phyloP scores from a whole-genome alignment of 2,329 filamentous ascomycete genomes.

The Ophiostoma novo-ulmi region DNA sequence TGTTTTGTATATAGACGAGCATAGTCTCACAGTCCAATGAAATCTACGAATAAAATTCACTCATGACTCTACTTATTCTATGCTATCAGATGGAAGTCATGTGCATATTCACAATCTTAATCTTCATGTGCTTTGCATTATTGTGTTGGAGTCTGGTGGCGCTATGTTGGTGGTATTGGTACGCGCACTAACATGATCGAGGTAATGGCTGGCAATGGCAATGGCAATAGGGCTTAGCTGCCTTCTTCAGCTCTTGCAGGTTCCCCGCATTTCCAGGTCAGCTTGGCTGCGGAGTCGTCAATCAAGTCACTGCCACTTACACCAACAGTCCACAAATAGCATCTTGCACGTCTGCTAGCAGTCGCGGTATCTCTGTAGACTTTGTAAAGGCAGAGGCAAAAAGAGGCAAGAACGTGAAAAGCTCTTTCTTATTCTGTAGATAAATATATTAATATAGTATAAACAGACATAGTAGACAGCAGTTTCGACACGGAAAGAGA shows the following conservation, averaged over 20 bases:
- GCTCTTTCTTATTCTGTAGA: neutral
- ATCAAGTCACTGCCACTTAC: too few relatives aligned
- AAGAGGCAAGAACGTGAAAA: neutral
- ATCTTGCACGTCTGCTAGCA: neutral
- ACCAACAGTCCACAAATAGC: too few relatives aligned
- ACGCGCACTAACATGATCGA: neutral
- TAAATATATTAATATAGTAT: too few relatives aligned
- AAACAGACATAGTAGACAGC: too few relatives aligned
- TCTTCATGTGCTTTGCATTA: too few relatives aligned
- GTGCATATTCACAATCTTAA: too few relatives aligned
- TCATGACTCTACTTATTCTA: too few relatives aligned
- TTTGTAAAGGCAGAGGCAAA: neutral
- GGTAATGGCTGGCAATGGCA: neutral
- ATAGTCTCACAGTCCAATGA: slow-evolving; percentile 7
- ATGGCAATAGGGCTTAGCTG: neutral
- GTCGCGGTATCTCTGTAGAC: neutral
- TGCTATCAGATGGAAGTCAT: too few relatives aligned
- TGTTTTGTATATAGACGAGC: neutral
- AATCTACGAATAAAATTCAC: neutral
- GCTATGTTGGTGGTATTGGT: neutral
- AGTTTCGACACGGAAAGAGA: too few relatives aligned
- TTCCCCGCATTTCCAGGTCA: neutral
- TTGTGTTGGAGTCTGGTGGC: neutral
- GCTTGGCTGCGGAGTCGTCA: neutral
- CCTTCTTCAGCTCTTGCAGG: neutral